Evolutionary conservation across 768 basidiomycete species (phyloP).

Genomic region (Rhodotorula diobovata): DNA sequence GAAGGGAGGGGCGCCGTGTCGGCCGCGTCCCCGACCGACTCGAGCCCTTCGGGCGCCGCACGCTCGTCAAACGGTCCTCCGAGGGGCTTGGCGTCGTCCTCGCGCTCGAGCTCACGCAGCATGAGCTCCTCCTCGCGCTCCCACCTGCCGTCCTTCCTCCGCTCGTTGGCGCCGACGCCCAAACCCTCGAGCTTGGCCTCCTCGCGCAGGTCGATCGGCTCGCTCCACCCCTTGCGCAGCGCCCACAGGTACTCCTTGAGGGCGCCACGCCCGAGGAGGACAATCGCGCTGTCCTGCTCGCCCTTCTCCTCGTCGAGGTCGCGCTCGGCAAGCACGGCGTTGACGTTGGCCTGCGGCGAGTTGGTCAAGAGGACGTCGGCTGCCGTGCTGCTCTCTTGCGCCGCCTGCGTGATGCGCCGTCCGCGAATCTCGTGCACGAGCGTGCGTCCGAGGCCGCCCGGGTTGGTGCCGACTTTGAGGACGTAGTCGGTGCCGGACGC

Average conservation of each 20-base stretch:
- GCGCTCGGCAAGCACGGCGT: slow-evolving; percentile 52
- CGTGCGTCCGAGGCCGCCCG: slow-evolving; percentile 76
- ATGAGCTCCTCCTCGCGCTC: slow-evolving; percentile 66
- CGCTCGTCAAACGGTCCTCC: slow-evolving; percentile 32
- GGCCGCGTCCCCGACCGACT: slow-evolving; percentile 39
- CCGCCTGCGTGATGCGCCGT: slow-evolving; percentile 61
- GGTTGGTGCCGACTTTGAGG: slow-evolving; percentile 69
- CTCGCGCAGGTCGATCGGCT: slow-evolving; percentile 60
- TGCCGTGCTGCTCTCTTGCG: slow-evolving; percentile 50
- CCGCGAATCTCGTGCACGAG: slow-evolving; percentile 68
- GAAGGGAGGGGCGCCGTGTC: slow-evolving; percentile 49
- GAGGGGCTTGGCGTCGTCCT: slow-evolving; percentile 44
- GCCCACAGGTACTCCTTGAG: slow-evolving; percentile 95
- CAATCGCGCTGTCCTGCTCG: slow-evolving; percentile 64
- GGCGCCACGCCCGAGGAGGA: slow-evolving; percentile 80
- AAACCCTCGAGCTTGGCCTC: slow-evolving; percentile 52
- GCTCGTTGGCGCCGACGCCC: slow-evolving; percentile 46
- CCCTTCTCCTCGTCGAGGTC: slow-evolving; percentile 53
- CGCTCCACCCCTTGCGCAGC: slow-evolving; percentile 65
- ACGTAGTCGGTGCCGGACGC: slow-evolving; percentile 93
- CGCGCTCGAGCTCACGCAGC: slow-evolving; percentile 64
- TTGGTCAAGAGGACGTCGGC: slow-evolving; percentile 42
- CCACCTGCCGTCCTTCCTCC: slow-evolving; percentile 63
- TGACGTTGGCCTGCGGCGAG: slow-evolving; percentile 50
- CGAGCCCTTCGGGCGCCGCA: slow-evolving; percentile 40